Percentiles rank a stretch among this genome's conserved stretches.
Evolutionary conservation across 257 asterid genomes (phyloP).

Genomic region (Linaria vulgaris): DNA sequence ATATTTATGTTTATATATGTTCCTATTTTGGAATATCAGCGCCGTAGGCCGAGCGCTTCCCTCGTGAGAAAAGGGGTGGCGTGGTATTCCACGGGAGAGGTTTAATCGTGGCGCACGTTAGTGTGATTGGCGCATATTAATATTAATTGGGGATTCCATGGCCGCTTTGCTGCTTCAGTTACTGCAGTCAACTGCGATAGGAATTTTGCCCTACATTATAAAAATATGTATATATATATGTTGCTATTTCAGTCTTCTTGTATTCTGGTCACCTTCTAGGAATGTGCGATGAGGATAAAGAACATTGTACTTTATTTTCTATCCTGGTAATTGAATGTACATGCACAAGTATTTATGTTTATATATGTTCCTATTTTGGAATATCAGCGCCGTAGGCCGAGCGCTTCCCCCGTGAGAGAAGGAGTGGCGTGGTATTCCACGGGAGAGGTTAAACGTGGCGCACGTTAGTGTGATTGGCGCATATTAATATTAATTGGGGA

Average conservation of each 20-base stretch:
- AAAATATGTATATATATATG: too few species aligned
- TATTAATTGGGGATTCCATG: constrained; percentile 40
- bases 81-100: constrained; percentile 85
- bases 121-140: too few species aligned
- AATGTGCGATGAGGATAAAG: too few species aligned
- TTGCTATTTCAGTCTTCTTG: too few species aligned
- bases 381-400: constrained; percentile 67
- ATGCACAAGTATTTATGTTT: too few species aligned
- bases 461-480: too few species aligned
- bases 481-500: constrained; percentile 36
- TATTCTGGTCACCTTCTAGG: too few species aligned
- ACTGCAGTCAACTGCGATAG: constrained; percentile 49
- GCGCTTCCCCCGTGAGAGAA: constrained; percentile 63
- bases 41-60: constrained; percentile 90
- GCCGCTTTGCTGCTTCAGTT: constrained; percentile 49
- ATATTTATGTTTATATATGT: too few species aligned
- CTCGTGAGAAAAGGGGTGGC: constrained; percentile 61
- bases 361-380: too few species aligned
- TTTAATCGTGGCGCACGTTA: constrained; percentile 75
- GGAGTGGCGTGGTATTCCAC: constrained; percentile 86
- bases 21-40: constrained; percentile 6
- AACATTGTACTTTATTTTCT: too few species aligned
- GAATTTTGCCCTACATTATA: too few species aligned
- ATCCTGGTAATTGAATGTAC: too few species aligned
- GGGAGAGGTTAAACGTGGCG: constrained; percentile 75